Evolutionary conservation across 495 filamentous ascomycete genomes (phyloP).

Genomic region (Daldinia bambusicola): DNA sequence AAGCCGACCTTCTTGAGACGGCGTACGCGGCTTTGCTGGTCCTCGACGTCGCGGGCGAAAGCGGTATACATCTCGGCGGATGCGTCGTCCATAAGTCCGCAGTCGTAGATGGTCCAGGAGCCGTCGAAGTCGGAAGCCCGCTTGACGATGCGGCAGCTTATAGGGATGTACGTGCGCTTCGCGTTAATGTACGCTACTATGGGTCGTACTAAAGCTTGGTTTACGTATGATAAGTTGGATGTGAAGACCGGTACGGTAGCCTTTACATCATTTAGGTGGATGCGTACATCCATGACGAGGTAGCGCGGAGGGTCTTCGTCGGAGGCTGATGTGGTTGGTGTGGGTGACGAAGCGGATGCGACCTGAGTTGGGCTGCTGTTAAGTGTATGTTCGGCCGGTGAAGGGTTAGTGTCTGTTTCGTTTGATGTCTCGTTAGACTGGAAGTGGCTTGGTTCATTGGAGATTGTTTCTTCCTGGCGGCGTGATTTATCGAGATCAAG

Average conservation of each 20-base stretch:
- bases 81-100: slow-evolving; percentile 94
- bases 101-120: slow-evolving; percentile 94
- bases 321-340: slow-evolving; percentile 6
- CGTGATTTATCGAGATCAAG: slow-evolving; percentile 57
- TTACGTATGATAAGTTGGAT: slow-evolving; percentile 88
- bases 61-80: slow-evolving; percentile 93
- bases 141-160: slow-evolving; percentile 94
- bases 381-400: slow-evolving; percentile 3
- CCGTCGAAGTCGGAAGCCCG: slow-evolving; percentile 88
- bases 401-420: slow-evolving; percentile 15
- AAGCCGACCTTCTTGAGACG: slow-evolving; percentile 95
- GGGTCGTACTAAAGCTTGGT: slow-evolving; percentile 91
- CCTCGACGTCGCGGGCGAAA: slow-evolving; percentile 87
- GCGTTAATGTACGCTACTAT: slow-evolving; percentile 99
- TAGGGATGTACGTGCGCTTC: slow-evolving; percentile 89
- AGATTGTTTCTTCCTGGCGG: slow-evolving; percentile 44
- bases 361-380: slow-evolving; percentile 10
- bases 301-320: slow-evolving; percentile 70
- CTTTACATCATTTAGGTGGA: slow-evolving; percentile 91
- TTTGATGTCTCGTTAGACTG: slow-evolving; percentile 21
- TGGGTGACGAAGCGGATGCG: slow-evolving; percentile 4
- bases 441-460: slow-evolving; percentile 39
- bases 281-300: slow-evolving; percentile 86
- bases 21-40: slow-evolving; percentile 83
- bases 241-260: slow-evolving; percentile 93